phyloP scores from a whole-genome alignment of 192 early-diverging fungal species.

The Entomortierella chlamydospora region DNA sequence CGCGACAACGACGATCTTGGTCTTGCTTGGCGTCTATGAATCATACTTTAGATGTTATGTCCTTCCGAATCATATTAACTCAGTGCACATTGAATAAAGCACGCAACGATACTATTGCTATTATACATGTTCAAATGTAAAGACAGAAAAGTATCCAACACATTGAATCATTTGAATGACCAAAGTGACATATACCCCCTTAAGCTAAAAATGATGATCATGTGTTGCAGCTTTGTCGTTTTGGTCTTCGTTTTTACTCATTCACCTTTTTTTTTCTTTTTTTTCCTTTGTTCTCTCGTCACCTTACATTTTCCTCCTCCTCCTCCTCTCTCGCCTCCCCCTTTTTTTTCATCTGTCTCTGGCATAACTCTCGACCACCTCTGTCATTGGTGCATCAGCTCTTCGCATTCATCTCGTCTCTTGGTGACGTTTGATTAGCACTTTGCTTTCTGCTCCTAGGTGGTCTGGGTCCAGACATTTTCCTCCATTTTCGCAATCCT shows the following conservation, averaged over 20 bases:
- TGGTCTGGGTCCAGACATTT: neutral
- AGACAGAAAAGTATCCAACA: too few species aligned
- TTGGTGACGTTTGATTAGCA: conserved; percentile 1
- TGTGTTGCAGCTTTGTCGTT: too few species aligned
- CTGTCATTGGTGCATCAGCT: neutral
- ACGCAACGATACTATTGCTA: too few species aligned
- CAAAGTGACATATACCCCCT: too few species aligned
- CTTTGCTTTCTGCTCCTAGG: neutral
- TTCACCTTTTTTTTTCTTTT: neutral
- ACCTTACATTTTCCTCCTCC: neutral
- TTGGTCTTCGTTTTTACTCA: too few species aligned
- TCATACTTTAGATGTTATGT: conserved; percentile 26
- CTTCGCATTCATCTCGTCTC: neutral
- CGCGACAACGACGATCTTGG: conserved; percentile 20
- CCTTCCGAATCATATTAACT: too few species aligned
- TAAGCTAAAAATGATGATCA: too few species aligned
- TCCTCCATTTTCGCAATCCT: neutral
- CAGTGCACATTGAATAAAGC: too few species aligned
- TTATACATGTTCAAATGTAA: too few species aligned
- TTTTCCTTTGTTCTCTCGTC: neutral
- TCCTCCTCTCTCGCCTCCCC: neutral
- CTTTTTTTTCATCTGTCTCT: neutral
- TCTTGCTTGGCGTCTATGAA: conserved; percentile 17
- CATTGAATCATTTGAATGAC: too few species aligned
- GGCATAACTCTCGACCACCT: neutral